These are phyloP conservation scores for Phalaenopsis aphrodite DNA, from an alignment of 106 monocot genomes.

Conservation along the genomic window DNA sequence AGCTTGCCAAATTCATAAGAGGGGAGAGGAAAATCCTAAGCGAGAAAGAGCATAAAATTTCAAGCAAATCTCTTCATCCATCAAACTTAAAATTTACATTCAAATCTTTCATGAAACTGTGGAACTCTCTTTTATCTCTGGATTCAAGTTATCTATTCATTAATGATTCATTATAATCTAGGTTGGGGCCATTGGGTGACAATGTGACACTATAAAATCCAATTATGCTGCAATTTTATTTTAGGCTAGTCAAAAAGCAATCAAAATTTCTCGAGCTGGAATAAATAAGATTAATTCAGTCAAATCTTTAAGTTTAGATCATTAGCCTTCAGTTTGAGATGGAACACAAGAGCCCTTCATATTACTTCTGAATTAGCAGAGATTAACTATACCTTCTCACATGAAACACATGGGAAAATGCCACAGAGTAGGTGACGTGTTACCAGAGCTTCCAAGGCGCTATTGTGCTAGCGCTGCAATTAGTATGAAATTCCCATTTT, in stretches of 20 bases:
- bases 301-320: neutral
- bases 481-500: neutral
- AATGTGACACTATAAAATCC: too few relatives aligned
- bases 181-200: too few relatives aligned
- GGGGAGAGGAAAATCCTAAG: too few relatives aligned
- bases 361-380: neutral
- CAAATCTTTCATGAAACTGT: too few relatives aligned
- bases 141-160: too few relatives aligned
- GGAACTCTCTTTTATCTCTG: too few relatives aligned
- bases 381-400: neutral
- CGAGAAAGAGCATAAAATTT: too few relatives aligned
- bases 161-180: too few relatives aligned
- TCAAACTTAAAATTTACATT: too few relatives aligned
- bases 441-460: neutral
- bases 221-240: too few relatives aligned
- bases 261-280: neutral
- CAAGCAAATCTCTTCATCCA: too few relatives aligned
- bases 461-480: neutral
- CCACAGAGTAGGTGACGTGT: neutral
- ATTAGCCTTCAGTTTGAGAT: neutral
- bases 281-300: neutral
- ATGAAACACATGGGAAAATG: neutral
- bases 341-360: neutral
- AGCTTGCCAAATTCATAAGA: too few relatives aligned
- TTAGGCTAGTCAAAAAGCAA: neutral